Evolutionary conservation across 805 yeast species (phyloP), one percentile per base, ranked within the genome.

Genomic region (Lachancea cidri): DNA sequence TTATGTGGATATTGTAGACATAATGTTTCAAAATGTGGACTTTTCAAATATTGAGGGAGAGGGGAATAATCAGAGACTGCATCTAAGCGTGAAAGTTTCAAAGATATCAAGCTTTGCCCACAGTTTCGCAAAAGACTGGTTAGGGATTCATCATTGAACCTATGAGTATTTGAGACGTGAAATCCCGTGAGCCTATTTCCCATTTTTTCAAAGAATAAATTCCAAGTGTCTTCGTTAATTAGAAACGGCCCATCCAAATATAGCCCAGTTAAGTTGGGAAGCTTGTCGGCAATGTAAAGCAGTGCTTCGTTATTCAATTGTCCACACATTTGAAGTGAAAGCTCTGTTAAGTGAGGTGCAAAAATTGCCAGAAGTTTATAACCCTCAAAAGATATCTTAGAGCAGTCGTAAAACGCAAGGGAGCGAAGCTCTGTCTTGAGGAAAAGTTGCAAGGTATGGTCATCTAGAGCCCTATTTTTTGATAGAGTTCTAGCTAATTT

Each of bases 361-460:
- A 67, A 83, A 0, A 94, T 71, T 0, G 89, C 88, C 29, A 93
- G 77, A 48, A 78, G 71, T 51, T 76, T 74, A 46, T 81, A 72
- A 0, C 93, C 75, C 45, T 76, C 82, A 31, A 73, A 71, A 17
- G 78, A 76, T 14, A 93, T 70, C 36, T 78, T 79, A 0, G 96
- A 87, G 60, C 99, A 93, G 64, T 93, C 99, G 88, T 95, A 86
- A 47, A 93, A 79, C 47, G 84, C 84, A 20, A 93, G 64, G 3
- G 65, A 59, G 41, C 64, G 73, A 36, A 79, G 58, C 13, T 73
- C 70, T 0, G 86, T 73, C 35, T 79, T 77, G 39, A 93, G 65
- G 55, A 93, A 91, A 36, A 93, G 67, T 35, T 79, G 66, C 57
- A 89, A 60, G 0, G 97, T 88, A 14, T 73, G 66, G 47, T 83